Evolutionary conservation across 2,329 filamentous ascomycete species (phyloP).

Genomic region (Fusarium coffeatum): DNA sequence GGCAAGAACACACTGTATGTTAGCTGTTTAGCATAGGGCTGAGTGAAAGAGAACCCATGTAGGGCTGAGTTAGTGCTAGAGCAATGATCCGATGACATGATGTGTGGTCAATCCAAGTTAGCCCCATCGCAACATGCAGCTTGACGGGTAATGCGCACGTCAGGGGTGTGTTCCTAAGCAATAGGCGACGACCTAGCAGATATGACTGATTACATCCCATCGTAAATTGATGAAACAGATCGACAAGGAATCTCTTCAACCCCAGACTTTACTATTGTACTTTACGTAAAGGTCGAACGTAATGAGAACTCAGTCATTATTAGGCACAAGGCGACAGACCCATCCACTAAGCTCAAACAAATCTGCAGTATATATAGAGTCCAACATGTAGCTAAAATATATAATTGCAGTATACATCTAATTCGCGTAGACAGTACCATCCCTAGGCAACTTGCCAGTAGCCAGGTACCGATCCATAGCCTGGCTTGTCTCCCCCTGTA

Average conservation of each 20-base stretch:
- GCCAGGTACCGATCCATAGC: conserved; percentile 38
- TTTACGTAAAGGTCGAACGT: neutral
- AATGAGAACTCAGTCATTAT: neutral
- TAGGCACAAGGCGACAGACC: neutral
- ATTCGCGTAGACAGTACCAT: conserved; percentile 37
- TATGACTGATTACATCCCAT: neutral
- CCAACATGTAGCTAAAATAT: too few species aligned
- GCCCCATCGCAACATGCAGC: neutral
- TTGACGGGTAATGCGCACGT: neutral
- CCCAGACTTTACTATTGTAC: neutral
- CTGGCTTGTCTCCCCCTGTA: conserved; percentile 36
- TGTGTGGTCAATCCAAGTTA: neutral
- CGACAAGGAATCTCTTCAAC: neutral
- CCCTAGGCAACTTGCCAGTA: conserved; percentile 37
- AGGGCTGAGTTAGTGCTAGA: conserved; percentile 9
- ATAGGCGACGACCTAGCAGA: neutral
- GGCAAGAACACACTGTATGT: neutral
- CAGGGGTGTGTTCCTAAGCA: neutral
- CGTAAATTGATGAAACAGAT: neutral
- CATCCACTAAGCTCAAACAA: neutral
- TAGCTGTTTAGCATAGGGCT: neutral
- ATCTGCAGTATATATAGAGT: neutral
- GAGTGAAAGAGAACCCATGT: neutral
- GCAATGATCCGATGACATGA: neutral
- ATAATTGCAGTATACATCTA: neutral